Evolutionary conservation across 1,284 basidiomycete species (phyloP).

Genomic region (Leccinum fallax): DNA sequence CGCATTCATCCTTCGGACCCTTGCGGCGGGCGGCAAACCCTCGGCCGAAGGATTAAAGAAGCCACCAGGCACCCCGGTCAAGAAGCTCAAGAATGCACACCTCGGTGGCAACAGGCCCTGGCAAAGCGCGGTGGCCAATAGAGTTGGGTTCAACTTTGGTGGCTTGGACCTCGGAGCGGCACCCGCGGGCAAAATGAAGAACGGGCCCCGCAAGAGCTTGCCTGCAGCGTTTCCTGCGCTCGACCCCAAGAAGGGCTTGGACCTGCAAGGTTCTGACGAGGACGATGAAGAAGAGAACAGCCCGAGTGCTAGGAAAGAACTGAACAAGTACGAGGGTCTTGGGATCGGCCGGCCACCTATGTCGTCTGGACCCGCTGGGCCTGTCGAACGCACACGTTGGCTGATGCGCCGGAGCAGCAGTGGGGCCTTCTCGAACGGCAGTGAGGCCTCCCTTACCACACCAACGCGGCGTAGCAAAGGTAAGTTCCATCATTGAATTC

Average conservation of each 20-base stretch:
- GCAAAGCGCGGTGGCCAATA: conserved; percentile 75
- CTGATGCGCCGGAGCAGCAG: conserved; percentile 74
- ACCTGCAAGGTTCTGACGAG: conserved; percentile 35
- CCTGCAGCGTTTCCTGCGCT: conserved; percentile 63
- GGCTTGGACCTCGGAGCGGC: conserved; percentile 42
- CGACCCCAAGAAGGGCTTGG: conserved; percentile 27
- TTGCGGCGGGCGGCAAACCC: conserved; percentile 44
- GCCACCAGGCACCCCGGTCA: conserved; percentile 78
- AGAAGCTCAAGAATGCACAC: conserved; percentile 63
- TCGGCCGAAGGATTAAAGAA: conserved; percentile 54
- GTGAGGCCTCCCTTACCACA: conserved; percentile 65
- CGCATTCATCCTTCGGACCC: no score
- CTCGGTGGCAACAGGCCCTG: conserved; percentile 64
- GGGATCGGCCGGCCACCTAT: conserved; percentile 63
- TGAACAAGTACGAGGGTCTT: conserved; percentile 58
- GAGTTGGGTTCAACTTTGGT: conserved; percentile 60
- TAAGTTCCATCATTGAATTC: conserved; percentile 40
- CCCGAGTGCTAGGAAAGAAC: conserved; percentile 50
- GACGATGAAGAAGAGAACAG: conserved; percentile 49
- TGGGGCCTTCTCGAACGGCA: conserved; percentile 73
- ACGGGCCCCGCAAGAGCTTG: conserved; percentile 67
- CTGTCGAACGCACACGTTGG: conserved; percentile 53
- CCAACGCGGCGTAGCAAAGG: conserved; percentile 54
- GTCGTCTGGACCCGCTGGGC: conserved; percentile 36
- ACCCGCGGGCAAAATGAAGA: conserved; percentile 42